Conservation (phyloP, 2,329 filamentous ascomycete species). For the Hortaea werneckii region DNA sequence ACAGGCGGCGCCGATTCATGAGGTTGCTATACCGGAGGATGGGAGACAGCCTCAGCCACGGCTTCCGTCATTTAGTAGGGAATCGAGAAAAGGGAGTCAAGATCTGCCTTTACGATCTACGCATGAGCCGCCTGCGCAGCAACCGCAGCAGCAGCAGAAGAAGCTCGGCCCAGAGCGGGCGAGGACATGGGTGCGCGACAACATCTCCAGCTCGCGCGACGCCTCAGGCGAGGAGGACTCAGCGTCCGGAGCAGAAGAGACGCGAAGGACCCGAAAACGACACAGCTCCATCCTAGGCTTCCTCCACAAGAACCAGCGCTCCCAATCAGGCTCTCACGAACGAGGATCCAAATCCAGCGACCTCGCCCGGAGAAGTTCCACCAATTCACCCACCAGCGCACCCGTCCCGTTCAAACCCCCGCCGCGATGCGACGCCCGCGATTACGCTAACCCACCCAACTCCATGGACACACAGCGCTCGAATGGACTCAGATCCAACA, state of each 20-base stretch:
- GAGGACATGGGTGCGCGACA: conserved; percentile 14
- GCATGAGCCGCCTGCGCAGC: not conserved
- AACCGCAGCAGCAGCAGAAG: conserved; percentile 3
- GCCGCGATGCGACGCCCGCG: conserved; percentile 5
- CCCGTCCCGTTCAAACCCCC: conserved; percentile 6
- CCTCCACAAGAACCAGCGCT: conserved; percentile 13
- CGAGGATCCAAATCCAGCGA: conserved; percentile 3
- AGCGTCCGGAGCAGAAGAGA: conserved; percentile 15
- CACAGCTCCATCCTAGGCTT: conserved; percentile 19
- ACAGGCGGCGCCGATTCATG: conserved; percentile 5
- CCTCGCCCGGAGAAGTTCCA: not conserved
- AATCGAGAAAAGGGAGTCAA: not conserved
- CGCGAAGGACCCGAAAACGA: conserved; percentile 12
- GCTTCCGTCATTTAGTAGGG: not conserved
- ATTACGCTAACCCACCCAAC: too few relatives aligned
- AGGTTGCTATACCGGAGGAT: conserved; percentile 4
- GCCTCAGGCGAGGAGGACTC: conserved; percentile 17
- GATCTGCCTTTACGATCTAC: not conserved
- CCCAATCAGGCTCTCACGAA: conserved; percentile 10
- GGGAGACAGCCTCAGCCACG: not conserved
- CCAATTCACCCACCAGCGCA: conserved; percentile 2
- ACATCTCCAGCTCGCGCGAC: conserved; percentile 9
- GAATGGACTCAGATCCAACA: too few relatives aligned
- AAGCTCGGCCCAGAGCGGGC: conserved; percentile 3
- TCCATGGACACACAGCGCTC: too few relatives aligned